phyloP scores from a whole-genome alignment of 2,329 filamentous ascomycete genomes.

The Kalaharituber pfeilii region DNA sequence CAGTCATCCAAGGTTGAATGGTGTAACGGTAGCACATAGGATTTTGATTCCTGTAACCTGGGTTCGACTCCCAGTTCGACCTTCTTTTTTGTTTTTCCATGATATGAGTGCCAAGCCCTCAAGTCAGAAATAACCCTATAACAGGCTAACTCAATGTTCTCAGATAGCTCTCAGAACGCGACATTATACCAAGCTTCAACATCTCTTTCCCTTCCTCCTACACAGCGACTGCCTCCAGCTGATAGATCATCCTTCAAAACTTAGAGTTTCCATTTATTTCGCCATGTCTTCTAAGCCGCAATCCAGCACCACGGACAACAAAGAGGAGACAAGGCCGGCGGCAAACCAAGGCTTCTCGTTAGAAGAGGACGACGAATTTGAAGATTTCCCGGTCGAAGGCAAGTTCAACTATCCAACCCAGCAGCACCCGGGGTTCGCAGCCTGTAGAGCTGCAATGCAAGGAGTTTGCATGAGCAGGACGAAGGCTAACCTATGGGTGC shows the following conservation, averaged over 20 bases:
- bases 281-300: conserved; percentile 23
- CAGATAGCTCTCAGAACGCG: not conserved
- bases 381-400: conserved; percentile 97
- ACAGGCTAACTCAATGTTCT: not conserved
- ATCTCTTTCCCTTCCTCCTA: not conserved
- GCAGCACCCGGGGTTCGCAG: not conserved
- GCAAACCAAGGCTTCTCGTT: conserved; percentile 32
- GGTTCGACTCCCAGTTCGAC: conserved; percentile 2
- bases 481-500: not conserved
- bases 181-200: not conserved
- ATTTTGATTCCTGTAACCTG: conserved; percentile 2
- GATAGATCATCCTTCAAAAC: not conserved
- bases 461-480: not conserved
- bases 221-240: not conserved
- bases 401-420: not conserved
- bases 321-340: conserved; percentile 43
- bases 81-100: conserved; percentile 2
- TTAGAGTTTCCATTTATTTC: no score
- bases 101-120: not conserved
- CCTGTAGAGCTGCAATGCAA: not conserved
- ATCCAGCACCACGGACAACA: conserved; percentile 27
- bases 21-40: conserved; percentile 2
- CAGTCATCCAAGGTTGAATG: not conserved
- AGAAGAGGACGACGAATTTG: conserved; percentile 97
- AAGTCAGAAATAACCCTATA: no score